Evolutionary conservation across 1,284 basidiomycete genomes (phyloP).

Genomic region (Trichosporon faecale): DNA sequence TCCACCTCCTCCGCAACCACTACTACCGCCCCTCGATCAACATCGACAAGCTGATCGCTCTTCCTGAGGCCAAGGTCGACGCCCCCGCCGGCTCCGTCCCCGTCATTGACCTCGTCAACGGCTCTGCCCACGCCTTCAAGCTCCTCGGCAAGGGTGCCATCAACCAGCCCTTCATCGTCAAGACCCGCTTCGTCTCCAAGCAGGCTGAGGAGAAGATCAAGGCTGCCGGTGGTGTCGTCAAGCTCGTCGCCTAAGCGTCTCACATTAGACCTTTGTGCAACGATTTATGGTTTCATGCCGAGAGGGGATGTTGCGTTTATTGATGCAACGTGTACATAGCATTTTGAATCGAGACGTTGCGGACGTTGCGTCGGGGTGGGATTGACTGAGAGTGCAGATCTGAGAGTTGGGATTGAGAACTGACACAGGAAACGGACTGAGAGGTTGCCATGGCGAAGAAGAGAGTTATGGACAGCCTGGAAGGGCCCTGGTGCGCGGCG

Average conservation of each 20-base stretch:
- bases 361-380: neutral
- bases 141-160: conserved; percentile 58
- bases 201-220: conserved; percentile 77
- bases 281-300: conserved; percentile 2
- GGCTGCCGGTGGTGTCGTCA: conserved; percentile 89
- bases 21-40: conserved; percentile 94
- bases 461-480: too few species aligned
- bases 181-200: conserved; percentile 87
- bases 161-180: conserved; percentile 79
- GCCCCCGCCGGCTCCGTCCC: conserved; percentile 64
- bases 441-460: too few species aligned
- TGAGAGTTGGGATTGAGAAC: neutral
- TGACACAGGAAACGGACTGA: neutral
- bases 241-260: conserved; percentile 69
- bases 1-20: conserved; percentile 89
- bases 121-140: conserved; percentile 76
- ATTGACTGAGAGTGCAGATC: too few species aligned
- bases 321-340: conserved; percentile 12
- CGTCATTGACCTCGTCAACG: conserved; percentile 77
- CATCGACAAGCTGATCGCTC: conserved; percentile 68
- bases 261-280: neutral
- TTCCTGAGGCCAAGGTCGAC: conserved; percentile 53
- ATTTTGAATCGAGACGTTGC: neutral
- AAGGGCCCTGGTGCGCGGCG: too few species aligned
- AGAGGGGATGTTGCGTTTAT: neutral